These are phyloP conservation scores for Calonectria honghensis DNA, from an alignment of 2,329 filamentous ascomycete genomes.

Conservation along the genomic window DNA sequence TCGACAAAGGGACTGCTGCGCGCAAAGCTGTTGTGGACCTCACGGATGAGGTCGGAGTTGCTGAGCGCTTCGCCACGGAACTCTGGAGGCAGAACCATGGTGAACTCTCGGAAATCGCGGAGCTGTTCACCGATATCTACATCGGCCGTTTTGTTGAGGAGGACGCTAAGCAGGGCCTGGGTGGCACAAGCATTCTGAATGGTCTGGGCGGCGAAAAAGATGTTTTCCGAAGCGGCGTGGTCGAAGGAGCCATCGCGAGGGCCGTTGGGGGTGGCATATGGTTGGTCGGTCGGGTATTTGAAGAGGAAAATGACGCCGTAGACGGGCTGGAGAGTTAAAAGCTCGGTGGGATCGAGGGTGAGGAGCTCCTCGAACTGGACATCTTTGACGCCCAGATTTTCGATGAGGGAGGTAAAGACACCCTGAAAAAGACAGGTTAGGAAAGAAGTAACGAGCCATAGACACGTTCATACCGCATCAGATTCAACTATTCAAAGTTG, in stretches of 20 bases:
- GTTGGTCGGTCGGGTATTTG: slow-evolving; percentile 88
- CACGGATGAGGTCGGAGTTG: slow-evolving; percentile 81
- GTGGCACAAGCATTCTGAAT: slow-evolving; percentile 99
- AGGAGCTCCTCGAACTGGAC: slow-evolving; percentile 98
- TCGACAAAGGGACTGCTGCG: slow-evolving; percentile 92
- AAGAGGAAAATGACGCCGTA: slow-evolving; percentile 99
- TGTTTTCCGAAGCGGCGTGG: slow-evolving; percentile 80
- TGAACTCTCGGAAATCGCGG: slow-evolving; percentile 90
- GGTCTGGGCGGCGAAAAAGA: slow-evolving; percentile 97
- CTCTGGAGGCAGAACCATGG: slow-evolving; percentile 86
- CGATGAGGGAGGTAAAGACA: slow-evolving; percentile 97
- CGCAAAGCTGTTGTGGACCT: slow-evolving; percentile 93
- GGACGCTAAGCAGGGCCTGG: slow-evolving; percentile 92
- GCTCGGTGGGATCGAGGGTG: slow-evolving; percentile 85
- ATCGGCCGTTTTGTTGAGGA: slow-evolving; percentile 86
- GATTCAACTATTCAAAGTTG: slow-evolving; percentile 80
- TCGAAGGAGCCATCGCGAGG: slow-evolving; percentile 91
- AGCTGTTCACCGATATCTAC: slow-evolving; percentile 84
- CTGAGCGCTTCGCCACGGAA: slow-evolving; percentile 77
- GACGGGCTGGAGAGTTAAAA: slow-evolving; percentile 83
- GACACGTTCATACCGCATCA: slow-evolving; percentile 80
- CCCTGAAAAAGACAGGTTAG: slow-evolving; percentile 72
- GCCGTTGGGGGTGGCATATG: slow-evolving; percentile 74
- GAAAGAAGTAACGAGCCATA: neutral
- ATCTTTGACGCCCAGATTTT: slow-evolving; percentile 90